Evolutionary conservation across 306 rosid species (phyloP).

Genomic region (Prunus armeniaca): DNA sequence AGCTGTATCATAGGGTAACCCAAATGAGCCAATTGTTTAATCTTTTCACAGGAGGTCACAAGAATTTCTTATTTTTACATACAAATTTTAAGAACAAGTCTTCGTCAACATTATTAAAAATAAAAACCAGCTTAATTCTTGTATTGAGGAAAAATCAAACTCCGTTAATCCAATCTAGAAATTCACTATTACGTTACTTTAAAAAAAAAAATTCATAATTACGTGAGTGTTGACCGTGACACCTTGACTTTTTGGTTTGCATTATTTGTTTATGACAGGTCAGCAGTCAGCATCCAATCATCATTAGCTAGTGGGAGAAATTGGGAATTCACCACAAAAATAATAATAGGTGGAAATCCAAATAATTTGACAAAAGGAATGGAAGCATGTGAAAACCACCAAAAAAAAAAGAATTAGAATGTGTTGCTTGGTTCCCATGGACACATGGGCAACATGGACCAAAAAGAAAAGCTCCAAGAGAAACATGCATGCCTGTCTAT

Average conservation of each 20-base stretch:
- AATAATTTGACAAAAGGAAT: neutral
- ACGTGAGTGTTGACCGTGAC: neutral
- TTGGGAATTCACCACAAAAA: neutral
- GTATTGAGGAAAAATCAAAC: neutral
- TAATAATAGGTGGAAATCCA: neutral
- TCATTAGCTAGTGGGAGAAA: neutral
- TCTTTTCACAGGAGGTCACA: neutral
- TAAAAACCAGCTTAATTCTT: neutral
- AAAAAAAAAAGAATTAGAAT: neutral
- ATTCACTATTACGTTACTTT: neutral
- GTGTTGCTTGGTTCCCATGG: neutral
- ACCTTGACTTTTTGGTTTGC: neutral
- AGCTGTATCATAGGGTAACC: neutral
- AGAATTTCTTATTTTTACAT: neutral
- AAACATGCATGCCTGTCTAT: conserved; percentile 16
- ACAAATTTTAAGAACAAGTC: neutral
- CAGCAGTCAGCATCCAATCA: neutral
- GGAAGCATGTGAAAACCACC: neutral
- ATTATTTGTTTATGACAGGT: neutral
- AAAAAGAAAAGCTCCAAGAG: neutral
- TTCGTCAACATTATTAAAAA: conserved; percentile 2
- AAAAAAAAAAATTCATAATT: neutral
- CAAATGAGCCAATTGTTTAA: neutral
- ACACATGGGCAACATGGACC: conserved; percentile 12
- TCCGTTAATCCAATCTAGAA: neutral